Conservation (phyloP, 345 rosid genomes). For the Citrus maxima region DNA sequence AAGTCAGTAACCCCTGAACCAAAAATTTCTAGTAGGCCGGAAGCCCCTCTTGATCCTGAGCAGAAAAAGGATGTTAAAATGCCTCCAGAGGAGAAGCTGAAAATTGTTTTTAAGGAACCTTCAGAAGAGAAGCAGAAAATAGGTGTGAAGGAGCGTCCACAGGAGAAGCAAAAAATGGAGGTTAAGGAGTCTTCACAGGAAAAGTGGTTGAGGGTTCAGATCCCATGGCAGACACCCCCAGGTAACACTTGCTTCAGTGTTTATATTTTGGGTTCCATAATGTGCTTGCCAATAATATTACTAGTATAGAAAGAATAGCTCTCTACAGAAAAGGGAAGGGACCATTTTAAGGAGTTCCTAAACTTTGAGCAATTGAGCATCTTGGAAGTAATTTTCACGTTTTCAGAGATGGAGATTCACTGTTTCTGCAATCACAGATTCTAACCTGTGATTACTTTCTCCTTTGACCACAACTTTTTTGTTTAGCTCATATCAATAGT, state of each 20-base stretch:
- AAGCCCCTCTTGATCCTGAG: conserved; percentile 25
- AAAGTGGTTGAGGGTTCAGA: conserved; percentile 46
- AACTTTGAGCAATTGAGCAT: conserved; percentile 6
- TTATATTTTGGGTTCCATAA: conserved; percentile 9
- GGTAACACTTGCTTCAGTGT: conserved; percentile 57
- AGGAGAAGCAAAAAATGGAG: conserved; percentile 39
- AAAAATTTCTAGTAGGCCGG: conserved; percentile 18
- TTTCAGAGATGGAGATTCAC: conserved; percentile 11
- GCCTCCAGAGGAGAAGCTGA: conserved; percentile 33
- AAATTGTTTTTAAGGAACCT: conserved; percentile 28
- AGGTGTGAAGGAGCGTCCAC: conserved; percentile 32
- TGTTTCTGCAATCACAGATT: conserved; percentile 18
- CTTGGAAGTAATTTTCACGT: conserved; percentile 5
- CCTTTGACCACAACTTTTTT: not conserved
- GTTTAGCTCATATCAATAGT: not conserved
- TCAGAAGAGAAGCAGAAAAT: conserved; percentile 28
- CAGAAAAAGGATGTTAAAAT: conserved; percentile 40
- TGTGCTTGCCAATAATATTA: conserved; percentile 12
- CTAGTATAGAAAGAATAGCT: conserved; percentile 14
- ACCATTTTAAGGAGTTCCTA: conserved; percentile 1
- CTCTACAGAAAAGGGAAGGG: conserved; percentile 4
- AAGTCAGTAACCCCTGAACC: conserved; percentile 22
- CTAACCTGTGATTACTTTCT: not conserved
- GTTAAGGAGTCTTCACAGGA: conserved; percentile 45
- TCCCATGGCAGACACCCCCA: conserved; percentile 76